A percentile compares a stretch with the other conserved stretches of the same genome.
Conservation (phyloP, 345 rosid species). For the Aquilaria malaccensis region DNA sequence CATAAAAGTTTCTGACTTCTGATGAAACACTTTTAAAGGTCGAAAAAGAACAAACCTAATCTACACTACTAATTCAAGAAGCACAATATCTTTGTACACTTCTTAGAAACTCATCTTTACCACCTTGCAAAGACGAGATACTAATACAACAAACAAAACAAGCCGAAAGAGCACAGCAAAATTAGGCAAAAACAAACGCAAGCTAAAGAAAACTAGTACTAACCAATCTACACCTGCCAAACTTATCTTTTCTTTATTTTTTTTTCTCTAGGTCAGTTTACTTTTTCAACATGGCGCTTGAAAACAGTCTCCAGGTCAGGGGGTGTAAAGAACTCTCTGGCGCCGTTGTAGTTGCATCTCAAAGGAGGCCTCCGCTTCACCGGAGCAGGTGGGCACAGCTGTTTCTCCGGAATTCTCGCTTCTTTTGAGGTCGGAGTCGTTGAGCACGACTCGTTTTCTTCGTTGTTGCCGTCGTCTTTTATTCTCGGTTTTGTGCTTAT, state of each 20-base stretch:
- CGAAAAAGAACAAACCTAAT: conserved; percentile 1
- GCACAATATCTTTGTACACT: conserved; percentile 35
- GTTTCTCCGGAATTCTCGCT: conserved; percentile 62
- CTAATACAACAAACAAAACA: conserved; percentile 11
- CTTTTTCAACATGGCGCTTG: conserved; percentile 51
- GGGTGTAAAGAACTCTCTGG: conserved; percentile 70
- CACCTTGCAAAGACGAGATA: conserved; percentile 6
- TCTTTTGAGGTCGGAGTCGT: conserved; percentile 81
- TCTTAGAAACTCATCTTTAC: conserved; percentile 14
- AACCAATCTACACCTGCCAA: not conserved
- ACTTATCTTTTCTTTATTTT: not conserved
- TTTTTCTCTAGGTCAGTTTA: conserved; percentile 23
- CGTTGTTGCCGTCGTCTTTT: conserved; percentile 24
- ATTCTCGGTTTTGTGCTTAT: conserved; percentile 46
- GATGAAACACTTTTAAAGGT: too few species aligned
- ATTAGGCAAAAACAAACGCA: not conserved
- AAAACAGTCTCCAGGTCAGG: conserved; percentile 82
- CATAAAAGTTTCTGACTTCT: too few species aligned
- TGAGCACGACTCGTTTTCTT: conserved; percentile 38
- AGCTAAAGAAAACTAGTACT: conserved; percentile 10
- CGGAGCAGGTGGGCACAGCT: conserved; percentile 81
- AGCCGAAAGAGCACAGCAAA: not conserved
- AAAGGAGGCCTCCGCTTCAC: conserved; percentile 59
- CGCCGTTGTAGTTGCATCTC: conserved; percentile 44
- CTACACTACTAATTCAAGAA: conserved; percentile 28